Evolutionary conservation across 495 filamentous ascomycete genomes (phyloP), one percentile per base, ranked within the genome.

Genomic region (Penicillium daleae): DNA sequence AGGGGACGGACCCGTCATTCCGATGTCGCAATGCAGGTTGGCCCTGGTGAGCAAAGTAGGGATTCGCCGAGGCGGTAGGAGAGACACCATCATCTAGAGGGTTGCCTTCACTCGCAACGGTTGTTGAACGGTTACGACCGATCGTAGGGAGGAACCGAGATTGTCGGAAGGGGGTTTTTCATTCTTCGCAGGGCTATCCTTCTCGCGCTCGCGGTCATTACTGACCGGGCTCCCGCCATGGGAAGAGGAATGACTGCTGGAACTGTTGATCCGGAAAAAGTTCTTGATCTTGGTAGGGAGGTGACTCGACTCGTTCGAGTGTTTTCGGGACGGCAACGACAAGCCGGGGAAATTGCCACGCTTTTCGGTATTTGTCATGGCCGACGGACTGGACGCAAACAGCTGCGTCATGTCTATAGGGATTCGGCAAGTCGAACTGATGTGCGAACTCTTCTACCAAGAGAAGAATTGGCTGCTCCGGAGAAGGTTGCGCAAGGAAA

Each of bases 11-110:
- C 69, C 89, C 91, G 42, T 97, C 92, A 74, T 97, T 96, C 77
- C 93, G 93, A 78, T 99, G 95, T 65, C 95, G 87, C 65, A 98
- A 78, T 56, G 91, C 88, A 21, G 95, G 95, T 61, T 92, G 94
- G 57, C 95, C 95, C 74, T 99, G 95, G 74, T 98, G 96, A 52
- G 88, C 90, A 75, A 99, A 99, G 71, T 99, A 99, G 4, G 95
- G 95, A 71, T 99, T 99, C 31, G 93, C 96, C 64, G 93, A 88
- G 17, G 94, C 96, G 19, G 92, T 97, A 24, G 96, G 95, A 62
- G 92, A 97, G 59, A 97, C 83, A 66, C 84, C 82, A 73, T 97
- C 92, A 68, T 97, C 94, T 44, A 97, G 83, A 40, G 87, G 86
- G 71, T 97, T 92, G 65, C 94, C 92, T 73, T 98, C 95, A 74